phyloP scores from a whole-genome alignment of 2,329 filamentous ascomycete species.

The Fusarium lateritium region DNA sequence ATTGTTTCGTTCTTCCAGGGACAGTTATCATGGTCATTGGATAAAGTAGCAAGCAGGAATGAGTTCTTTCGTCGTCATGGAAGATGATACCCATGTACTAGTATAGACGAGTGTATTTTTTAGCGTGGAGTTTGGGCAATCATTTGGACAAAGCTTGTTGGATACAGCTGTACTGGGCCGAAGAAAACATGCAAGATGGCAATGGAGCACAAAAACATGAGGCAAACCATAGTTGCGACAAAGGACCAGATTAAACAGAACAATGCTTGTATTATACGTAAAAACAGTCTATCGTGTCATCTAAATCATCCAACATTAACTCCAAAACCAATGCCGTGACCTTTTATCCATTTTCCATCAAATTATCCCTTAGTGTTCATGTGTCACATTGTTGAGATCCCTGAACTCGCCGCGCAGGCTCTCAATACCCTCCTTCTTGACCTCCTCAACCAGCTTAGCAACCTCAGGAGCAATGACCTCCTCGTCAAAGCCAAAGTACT shows the following conservation, averaged over 20 bases:
- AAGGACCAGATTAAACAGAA: constrained; percentile 6
- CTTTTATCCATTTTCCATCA: constrained; percentile 15
- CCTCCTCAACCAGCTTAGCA: constrained; percentile 50
- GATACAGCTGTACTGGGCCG: background rate
- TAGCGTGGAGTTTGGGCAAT: background rate
- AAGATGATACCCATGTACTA: background rate
- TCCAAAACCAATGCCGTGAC: constrained; percentile 17
- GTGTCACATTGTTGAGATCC: constrained; percentile 48
- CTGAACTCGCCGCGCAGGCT: constrained; percentile 53
- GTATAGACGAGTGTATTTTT: background rate
- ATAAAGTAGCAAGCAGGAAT: background rate
- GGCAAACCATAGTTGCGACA: background rate
- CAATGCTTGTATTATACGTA: constrained; percentile 25
- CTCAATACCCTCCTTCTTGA: constrained; percentile 51
- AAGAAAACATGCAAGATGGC: background rate
- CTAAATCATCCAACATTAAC: constrained; percentile 21
- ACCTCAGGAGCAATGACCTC: constrained; percentile 58
- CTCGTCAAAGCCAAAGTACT: constrained; percentile 69
- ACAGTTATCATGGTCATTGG: background rate
- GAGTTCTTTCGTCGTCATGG: background rate
- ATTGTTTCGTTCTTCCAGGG: background rate
- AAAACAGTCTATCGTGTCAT: constrained; percentile 20
- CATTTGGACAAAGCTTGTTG: background rate
- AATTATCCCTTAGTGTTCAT: constrained; percentile 35
- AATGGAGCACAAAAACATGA: background rate